Base-by-base conservation (phyloP, 371 early-diverging fungal genomes). In the Nosema granulosis region DNA sequence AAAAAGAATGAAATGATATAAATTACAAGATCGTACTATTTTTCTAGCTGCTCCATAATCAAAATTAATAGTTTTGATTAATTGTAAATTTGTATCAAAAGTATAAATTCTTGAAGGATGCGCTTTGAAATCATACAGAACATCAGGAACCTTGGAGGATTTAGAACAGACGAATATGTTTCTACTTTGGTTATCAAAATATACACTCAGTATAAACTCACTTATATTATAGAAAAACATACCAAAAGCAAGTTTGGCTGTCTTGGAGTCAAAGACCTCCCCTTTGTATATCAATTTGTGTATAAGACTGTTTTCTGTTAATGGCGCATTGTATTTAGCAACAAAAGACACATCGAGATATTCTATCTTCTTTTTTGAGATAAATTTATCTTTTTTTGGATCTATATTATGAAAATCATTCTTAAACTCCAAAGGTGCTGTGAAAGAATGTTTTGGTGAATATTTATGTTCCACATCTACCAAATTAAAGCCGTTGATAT, bases 321-420 rank as follows among this genome's bases (percentile, higher is more conserved):
- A n/a, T 56, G 12, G 56, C 26, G 12, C 20, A 56, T 56, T 18
- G 56, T 20, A n/a, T 49, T 43, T 43, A 11, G 6, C 18, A 43
- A 43, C 18, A 43, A 11, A 43, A 11, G 18, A 43, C 11, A 43
- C 6, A 11, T 43, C 49, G 18, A 11, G 6, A 43, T 43, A 18
- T 43, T 43, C 18, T 11, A 11, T 43, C 6, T 43, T 43, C 6
- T 18, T 11, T 11, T 43, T 43, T 43, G 18, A 43, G 18, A 43
- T 43, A 43, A 11, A 43, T 11, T 18, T 43, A 43, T 43, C 49
- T 43, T 43, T 43, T 43, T 43, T 18, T 6, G 18, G 6, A 11
- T 43, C 18, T 43, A 18, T 11, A 43, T 43, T 43, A 43, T 43
- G 6, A n/a, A 61, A 3, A 32, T 63, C 63, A 63, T 63, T 63